Base-by-base conservation (phyloP, 2,329 filamentous ascomycete genomes). In the Clarireedia monteithiana region DNA sequence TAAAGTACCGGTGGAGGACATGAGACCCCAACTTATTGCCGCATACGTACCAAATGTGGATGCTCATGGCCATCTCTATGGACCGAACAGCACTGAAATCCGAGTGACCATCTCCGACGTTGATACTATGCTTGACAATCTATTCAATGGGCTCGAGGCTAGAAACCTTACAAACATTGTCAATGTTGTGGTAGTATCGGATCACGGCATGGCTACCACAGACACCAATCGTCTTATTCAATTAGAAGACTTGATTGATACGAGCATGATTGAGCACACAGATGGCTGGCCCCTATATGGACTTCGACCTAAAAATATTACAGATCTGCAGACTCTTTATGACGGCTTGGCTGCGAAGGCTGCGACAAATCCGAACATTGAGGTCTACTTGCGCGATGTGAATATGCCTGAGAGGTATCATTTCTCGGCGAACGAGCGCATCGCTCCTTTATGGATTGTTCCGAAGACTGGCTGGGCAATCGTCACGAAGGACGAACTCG, bases 121-220 rank as follows among this genome's bases (percentile, higher is more conserved):
- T 1, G 94, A 99, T 69, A 73, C 71, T 2, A 95, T 97, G 89
- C 75, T 99, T 26, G 86, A 84, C 27, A 71, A 80, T 23, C 74
- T 99, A 1, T 86, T 97, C 66, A 70, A 76, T 1, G 91, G 91
- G 0, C 76, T 99, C 0, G 82, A 91, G 59, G 73, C 80, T 48
- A 84, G 94, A 49, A 96, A 97, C 68, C 74, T 99, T 50, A 96
- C 91, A 0, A 69, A 86, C 20, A 88, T 99, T 58, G 89, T 97
- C 67, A 99, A 99, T 63, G 80, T 99, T 6, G 84, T 99, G 36
- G 80, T 99, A n/a, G 92, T 99, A 2, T 96, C 91, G 0, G 94
- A 99, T 69, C 94, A 99, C 69, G 94, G 94, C 50, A 99, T 99
- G 94, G 94, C 94, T 1, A 95, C 91, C 0, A 97, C 94, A 0